Base-by-base conservation (phyloP, 192 early-diverging fungal species). In the Coemansia biformis region DNA sequence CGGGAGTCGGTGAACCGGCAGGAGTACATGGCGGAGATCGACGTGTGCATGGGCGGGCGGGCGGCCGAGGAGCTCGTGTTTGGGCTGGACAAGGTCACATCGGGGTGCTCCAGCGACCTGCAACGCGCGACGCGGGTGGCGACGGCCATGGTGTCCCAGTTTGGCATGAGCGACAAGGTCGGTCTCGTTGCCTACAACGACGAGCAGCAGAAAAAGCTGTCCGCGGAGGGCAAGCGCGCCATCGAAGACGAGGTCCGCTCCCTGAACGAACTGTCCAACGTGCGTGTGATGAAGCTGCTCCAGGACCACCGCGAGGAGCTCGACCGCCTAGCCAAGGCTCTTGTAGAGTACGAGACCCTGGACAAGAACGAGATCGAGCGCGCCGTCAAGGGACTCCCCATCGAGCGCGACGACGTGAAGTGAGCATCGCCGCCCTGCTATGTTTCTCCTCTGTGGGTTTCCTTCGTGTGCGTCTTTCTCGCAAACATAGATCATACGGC, bases 41-140 rank as follows among this genome's bases (percentile, higher is more conserved):
- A 98, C 71, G 93, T 99, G 13, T 88, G 85, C 54, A 93, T 99
- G 93, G 97, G 95, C 30, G 97, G 97, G n/a, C 81, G 95, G 4
- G 92, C 88, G 0, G 97, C 95, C 1, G 97, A 99, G 56, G 93
- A 98, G 62, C 77, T 98, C 48, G 87, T 97, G n/a, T 97, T 86
- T 79, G 95, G 95, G 7, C 40, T 77, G 0, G 93, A 97, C 13
- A 86, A 91, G 61, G 89, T 98, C 10, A 94, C 97, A 0, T 91
- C 91, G 17, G 97, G 97, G 7, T 91, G 92, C 21, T 83, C 84
- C 40, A 88, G 82, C 51, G 97, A 99, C 75, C 80, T 99, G 64
- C 76, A 85, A 32, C 83, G 90, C 33, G 97, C 95, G 11, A 96
- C 94, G 1, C 66, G 70, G 26, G 79, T 96, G 14, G 93, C 97